These are phyloP conservation scores for Zangia roseola DNA, from an alignment of 768 basidiomycete genomes.

Conservation along the genomic window DNA sequence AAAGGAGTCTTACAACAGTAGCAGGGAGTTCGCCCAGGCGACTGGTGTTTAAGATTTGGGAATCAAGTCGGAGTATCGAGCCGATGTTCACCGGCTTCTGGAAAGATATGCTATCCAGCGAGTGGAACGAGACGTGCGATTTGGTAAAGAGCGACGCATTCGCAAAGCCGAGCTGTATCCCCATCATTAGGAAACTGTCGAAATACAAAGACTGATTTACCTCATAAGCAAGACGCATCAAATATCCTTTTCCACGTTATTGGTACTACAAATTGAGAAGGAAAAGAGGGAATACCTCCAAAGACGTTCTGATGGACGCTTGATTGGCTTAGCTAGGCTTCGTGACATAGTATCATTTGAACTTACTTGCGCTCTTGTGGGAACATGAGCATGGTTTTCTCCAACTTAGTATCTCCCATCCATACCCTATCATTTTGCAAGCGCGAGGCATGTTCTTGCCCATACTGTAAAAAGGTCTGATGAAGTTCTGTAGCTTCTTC, in stretches of 20 bases:
- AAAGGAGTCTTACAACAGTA: slow-evolving; percentile 64
- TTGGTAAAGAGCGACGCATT: slow-evolving; percentile 70
- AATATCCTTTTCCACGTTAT: slow-evolving; percentile 34
- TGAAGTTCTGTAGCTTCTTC: slow-evolving; percentile 70
- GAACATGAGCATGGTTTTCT: slow-evolving; percentile 76
- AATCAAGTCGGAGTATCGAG: slow-evolving; percentile 71
- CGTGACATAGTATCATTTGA: neutral
- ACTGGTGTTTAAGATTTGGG: slow-evolving; percentile 62
- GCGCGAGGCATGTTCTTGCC: slow-evolving; percentile 37
- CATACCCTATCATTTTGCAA: slow-evolving; percentile 51
- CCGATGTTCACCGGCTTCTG: slow-evolving; percentile 81
- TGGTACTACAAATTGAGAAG: neutral
- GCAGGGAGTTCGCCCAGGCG: slow-evolving; percentile 33
- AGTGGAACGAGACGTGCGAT: slow-evolving; percentile 66
- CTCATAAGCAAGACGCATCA: slow-evolving; percentile 74
- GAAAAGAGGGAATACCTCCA: slow-evolving; percentile 47
- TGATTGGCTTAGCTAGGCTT: neutral
- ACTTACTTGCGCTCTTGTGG: slow-evolving; percentile 81
- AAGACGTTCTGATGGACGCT: slow-evolving; percentile 84
- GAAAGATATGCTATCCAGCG: slow-evolving; percentile 80
- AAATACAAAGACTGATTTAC: slow-evolving; percentile 30
- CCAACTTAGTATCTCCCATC: slow-evolving; percentile 73
- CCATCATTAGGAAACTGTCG: neutral
- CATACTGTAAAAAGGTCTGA: slow-evolving; percentile 61
- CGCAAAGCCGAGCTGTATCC: slow-evolving; percentile 63